A percentile compares a stretch with the other conserved stretches of the same genome.
Evolutionary conservation across 176 grass and related monocot species (phyloP).

Genomic region (Triticum turgidum): DNA sequence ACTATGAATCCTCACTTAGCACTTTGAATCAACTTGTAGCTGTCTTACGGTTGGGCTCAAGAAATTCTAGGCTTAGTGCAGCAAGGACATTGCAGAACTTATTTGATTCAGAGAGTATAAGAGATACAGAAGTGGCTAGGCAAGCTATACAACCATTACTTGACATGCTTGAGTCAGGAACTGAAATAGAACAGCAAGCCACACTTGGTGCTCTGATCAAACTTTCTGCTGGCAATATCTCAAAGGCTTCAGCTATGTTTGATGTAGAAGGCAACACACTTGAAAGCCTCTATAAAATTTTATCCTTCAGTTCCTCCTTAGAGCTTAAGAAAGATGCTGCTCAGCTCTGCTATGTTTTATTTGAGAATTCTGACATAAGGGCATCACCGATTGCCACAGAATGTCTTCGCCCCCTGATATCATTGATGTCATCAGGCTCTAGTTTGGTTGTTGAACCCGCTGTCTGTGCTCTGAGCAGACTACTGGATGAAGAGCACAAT

Average conservation of each 20-base stretch:
- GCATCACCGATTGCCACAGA: constrained; percentile 67
- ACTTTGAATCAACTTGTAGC: constrained; percentile 94
- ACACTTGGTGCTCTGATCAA: constrained; percentile 81
- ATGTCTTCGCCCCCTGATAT: constrained; percentile 82
- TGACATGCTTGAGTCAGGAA: constrained; percentile 93
- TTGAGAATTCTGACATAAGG: constrained; percentile 75
- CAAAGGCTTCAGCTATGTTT: constrained; percentile 79
- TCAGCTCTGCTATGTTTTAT: constrained; percentile 88
- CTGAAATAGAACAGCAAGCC: constrained; percentile 89
- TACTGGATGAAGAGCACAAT: constrained; percentile 87
- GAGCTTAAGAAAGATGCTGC: constrained; percentile 96
- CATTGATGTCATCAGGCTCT: constrained; percentile 67
- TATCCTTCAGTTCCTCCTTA: constrained; percentile 63
- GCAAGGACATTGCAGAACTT: constrained; percentile 83
- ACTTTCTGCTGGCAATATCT: constrained; percentile 70
- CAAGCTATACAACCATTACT: constrained; percentile 92
- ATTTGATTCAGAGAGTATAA: constrained; percentile 86
- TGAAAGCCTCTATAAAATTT: constrained; percentile 89
- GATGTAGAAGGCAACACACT: constrained; percentile 79
- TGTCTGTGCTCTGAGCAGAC: constrained; percentile 74
- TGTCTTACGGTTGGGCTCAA: constrained; percentile 84
- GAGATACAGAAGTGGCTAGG: constrained; percentile 88
- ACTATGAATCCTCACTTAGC: constrained; percentile 81
- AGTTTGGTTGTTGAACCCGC: constrained; percentile 61
- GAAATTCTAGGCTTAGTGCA: constrained; percentile 89